Percentiles rank a stretch among this genome's conserved stretches.
Conservation (phyloP, 164 flowering plant genomes). For the Aristolochia fimbriata region DNA sequence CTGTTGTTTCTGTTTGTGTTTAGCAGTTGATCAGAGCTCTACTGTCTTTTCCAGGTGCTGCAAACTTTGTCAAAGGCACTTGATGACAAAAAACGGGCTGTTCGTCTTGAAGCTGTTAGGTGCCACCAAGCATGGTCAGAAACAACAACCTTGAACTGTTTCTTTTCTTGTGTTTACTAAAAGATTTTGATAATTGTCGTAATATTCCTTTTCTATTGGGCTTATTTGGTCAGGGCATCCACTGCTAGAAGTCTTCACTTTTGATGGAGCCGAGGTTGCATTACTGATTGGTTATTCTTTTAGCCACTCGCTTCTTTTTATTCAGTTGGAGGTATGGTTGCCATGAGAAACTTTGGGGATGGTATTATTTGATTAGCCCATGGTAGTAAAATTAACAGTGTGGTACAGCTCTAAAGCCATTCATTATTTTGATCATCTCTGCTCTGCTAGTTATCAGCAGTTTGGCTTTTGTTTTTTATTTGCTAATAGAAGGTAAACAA, state of each 20-base stretch:
- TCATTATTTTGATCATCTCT: too few species aligned
- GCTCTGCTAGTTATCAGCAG: too few species aligned
- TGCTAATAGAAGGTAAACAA: too few species aligned
- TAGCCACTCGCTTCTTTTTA: too few species aligned
- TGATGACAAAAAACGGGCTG: conserved; percentile 82
- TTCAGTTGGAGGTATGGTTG: too few species aligned
- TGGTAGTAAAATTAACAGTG: too few species aligned
- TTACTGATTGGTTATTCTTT: too few species aligned
- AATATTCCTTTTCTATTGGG: neutral
- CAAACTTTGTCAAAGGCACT: conserved; percentile 51
- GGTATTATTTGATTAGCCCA: too few species aligned
- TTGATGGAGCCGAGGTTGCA: too few species aligned
- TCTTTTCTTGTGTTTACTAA: neutral
- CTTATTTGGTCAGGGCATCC: conserved; percentile 31
- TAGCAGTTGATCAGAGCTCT: neutral
- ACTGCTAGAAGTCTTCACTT: conserved; percentile 21
- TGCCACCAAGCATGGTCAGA: conserved; percentile 82
- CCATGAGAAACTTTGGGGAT: too few species aligned
- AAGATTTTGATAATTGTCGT: neutral
- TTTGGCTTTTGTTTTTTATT: too few species aligned
- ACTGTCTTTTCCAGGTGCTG: conserved; percentile 40
- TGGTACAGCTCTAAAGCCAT: too few species aligned
- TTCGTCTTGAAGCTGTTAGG: conserved; percentile 89
- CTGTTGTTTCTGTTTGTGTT: neutral
- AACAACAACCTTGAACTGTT: neutral